These are phyloP conservation scores for Phenoliferia sp. DNA, from an alignment of 1,284 basidiomycete genomes.

Conservation along the genomic window DNA sequence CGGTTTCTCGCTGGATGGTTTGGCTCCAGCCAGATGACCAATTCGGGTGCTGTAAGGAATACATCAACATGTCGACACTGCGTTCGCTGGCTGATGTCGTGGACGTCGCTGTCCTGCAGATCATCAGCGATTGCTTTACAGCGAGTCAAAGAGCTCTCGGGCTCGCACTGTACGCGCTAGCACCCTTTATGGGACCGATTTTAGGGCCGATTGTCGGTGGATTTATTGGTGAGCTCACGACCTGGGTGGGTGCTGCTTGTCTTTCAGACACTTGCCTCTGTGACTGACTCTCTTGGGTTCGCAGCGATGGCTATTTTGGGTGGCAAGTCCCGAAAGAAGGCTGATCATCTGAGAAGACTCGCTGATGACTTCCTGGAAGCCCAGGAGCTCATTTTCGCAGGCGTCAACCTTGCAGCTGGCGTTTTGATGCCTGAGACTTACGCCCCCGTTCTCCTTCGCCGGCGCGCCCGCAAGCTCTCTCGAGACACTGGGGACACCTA, in stretches of 20 bases:
- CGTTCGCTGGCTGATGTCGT: too few species aligned
- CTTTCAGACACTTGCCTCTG: background rate
- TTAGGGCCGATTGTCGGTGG: background rate
- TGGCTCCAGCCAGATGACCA: slow-evolving; percentile 49
- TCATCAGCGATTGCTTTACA: background rate
- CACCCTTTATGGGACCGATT: background rate
- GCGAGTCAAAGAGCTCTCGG: background rate
- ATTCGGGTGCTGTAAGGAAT: background rate
- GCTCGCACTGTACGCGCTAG: background rate
- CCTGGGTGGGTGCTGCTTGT: background rate
- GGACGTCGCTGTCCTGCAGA: background rate
- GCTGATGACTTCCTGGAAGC: background rate
- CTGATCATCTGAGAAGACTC: background rate
- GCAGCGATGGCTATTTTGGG: background rate
- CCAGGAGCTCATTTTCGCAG: slow-evolving; percentile 43
- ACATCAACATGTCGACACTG: too few species aligned
- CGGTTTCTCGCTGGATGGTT: slow-evolving; percentile 58
- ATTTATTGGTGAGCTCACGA: background rate
- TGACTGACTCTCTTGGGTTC: background rate
- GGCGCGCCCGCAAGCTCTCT: slow-evolving; percentile 53
- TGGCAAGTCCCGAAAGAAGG: background rate
- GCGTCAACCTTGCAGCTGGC: slow-evolving; percentile 47
- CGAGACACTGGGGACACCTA: slow-evolving; percentile 46
- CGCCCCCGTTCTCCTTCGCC: slow-evolving; percentile 60
- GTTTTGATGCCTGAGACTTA: slow-evolving; percentile 24